These are phyloP conservation scores for Candida argentea DNA, from an alignment of 805 yeast species.

Conservation along the genomic window DNA sequence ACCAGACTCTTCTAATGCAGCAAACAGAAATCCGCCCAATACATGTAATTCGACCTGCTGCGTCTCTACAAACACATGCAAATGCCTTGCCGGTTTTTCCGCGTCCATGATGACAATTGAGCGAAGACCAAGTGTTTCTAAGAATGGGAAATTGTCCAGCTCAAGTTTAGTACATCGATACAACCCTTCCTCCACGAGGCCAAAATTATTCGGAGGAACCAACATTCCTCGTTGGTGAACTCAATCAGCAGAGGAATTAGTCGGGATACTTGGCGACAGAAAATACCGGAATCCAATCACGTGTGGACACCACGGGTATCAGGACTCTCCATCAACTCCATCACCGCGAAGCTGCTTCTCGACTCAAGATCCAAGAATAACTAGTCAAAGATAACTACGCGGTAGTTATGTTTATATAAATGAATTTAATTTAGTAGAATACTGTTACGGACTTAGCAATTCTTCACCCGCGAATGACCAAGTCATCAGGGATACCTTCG, in stretches of 20 bases:
- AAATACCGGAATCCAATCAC: too few species aligned
- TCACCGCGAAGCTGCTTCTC: too few species aligned
- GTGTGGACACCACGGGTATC: too few species aligned
- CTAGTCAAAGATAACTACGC: too few species aligned
- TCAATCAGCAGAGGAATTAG: too few species aligned
- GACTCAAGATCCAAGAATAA: too few species aligned
- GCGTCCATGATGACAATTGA: slow-evolving; percentile 72
- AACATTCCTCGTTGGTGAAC: slow-evolving; percentile 54
- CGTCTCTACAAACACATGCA: slow-evolving; percentile 54
- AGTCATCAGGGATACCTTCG: slow-evolving; percentile 82
- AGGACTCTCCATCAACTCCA: too few species aligned
- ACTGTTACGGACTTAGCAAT: too few species aligned
- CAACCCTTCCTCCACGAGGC: slow-evolving; percentile 80
- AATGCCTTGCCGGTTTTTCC: slow-evolving; percentile 69
- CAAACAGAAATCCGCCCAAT: slow-evolving; percentile 33
- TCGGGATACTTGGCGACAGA: too few species aligned
- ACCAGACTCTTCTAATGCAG: too few species aligned
- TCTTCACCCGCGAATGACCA: slow-evolving; percentile 39
- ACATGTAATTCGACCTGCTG: slow-evolving; percentile 43
- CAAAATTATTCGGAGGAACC: slow-evolving; percentile 89
- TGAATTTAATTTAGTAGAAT: too few species aligned
- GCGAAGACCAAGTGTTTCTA: slow-evolving; percentile 60
- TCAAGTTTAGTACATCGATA: slow-evolving; percentile 73
- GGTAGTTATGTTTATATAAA: too few species aligned
- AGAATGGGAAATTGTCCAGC: slow-evolving; percentile 65